Base-by-base conservation (phyloP, 331 rosid species). In the Pyracantha coccinea region DNA sequence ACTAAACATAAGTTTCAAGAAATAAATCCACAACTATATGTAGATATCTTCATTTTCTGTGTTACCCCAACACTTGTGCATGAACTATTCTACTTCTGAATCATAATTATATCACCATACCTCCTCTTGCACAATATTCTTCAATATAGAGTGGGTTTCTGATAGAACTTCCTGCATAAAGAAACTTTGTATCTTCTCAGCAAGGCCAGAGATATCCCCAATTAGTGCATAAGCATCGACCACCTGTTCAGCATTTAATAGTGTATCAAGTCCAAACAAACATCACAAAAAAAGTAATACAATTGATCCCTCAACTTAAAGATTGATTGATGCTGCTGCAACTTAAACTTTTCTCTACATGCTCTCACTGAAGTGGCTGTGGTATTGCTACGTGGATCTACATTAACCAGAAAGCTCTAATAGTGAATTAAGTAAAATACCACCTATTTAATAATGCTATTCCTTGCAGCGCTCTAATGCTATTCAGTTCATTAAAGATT, bases 161-260 rank as follows among this genome's bases (percentile, higher is more conserved):
- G 99, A 86, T 68, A 95, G 86, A 86, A 95, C 97, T 89, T 95
- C 99, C 89, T 95, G 97, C 98, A 95, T 90, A 84, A 92, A 95
- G 84, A 90, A 95, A 89, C 99, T 95, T 79, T 95, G 99, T 82
- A 95, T 88, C 91, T 95, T 95, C 82, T 95, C 99, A 52, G 97
- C 96, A 74, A 95, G 99, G 81, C 99, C 99, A 41, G 92, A 74
- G 57, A 87, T 80, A 83, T 95, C 99, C 75, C 99, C 99, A 47
- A 95, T 95, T 66, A 95, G 87, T 71, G 99, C 98, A 60, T 95
- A 95, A 17, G 99, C 99, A 88, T 95, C 99, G 79, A 92, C 74
- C 71, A 92, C 99, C 99, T 92, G 93, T 57, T 79, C 74, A 82
- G 66, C 53, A 68, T 64, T 35, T 64, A 78, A 65, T 5, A 74